Evolutionary conservation across 129 eudicot species (phyloP).

Genomic region (Flaveria brownii): DNA sequence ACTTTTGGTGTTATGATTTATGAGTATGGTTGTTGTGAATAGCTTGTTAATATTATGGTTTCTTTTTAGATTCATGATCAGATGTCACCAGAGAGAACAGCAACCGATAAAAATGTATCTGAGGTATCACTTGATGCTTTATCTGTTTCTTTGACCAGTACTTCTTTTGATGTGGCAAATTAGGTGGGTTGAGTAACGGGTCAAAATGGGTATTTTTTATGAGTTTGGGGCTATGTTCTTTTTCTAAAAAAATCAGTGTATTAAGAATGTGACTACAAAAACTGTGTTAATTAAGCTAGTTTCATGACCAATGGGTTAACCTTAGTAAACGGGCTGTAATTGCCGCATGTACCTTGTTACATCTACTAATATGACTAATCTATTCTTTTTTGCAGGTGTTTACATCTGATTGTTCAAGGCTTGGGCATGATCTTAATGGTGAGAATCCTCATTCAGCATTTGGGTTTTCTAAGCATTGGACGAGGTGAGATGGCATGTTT

Average conservation of each 20-base stretch:
- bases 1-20: constrained; percentile 4
- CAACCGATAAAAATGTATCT: constrained; percentile 56
- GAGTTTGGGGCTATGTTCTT: not conserved
- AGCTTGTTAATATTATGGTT: constrained; percentile 21
- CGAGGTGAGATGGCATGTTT: constrained; percentile 49
- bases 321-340: not conserved
- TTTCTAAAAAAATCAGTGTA: not conserved
- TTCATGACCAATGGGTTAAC: not conserved
- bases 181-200: not conserved
- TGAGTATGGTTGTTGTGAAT: constrained; percentile 20
- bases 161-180: constrained; percentile 11
- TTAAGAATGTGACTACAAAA: constrained; percentile 3
- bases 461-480: constrained; percentile 67
- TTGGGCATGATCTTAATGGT: constrained; percentile 40
- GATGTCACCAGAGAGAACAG: constrained; percentile 52
- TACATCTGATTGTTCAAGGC: constrained; percentile 55
- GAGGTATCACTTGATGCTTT: constrained; percentile 37
- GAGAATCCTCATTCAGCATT: constrained; percentile 52
- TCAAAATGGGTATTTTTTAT: not conserved
- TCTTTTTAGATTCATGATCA: constrained; percentile 64
- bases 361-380: too few relatives aligned
- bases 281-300: too few relatives aligned
- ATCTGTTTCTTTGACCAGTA: not conserved
- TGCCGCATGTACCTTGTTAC: not conserved
- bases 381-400: constrained; percentile 41